phyloP scores from a whole-genome alignment of 2,329 filamentous ascomycete genomes.

The Paraconiothyrium brasiliense region DNA sequence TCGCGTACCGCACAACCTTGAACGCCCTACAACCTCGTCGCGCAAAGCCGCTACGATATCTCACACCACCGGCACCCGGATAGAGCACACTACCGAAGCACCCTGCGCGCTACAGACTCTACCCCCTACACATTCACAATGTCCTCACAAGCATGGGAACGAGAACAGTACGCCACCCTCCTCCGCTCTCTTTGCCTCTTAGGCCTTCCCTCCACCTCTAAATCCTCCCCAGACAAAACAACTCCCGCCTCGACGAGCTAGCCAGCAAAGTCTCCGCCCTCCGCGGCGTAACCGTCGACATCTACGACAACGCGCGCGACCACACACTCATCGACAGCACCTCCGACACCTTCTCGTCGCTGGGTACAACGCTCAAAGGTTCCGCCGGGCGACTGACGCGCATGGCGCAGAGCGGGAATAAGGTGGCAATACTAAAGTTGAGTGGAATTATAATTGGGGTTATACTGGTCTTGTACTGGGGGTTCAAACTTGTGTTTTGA shows the following conservation, averaged over 20 bases:
- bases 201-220: slow-evolving; percentile 15
- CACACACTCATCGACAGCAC: slow-evolving; percentile 90
- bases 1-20: background rate
- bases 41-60: background rate
- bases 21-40: background rate
- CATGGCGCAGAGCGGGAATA: slow-evolving; percentile 92
- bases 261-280: slow-evolving; percentile 90
- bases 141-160: slow-evolving; percentile 20
- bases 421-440: slow-evolving; percentile 88
- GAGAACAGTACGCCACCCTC: slow-evolving; percentile 15
- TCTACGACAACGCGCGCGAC: slow-evolving; percentile 92
- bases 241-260: slow-evolving; percentile 90
- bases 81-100: background rate
- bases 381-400: slow-evolving; percentile 82
- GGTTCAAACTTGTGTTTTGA: slow-evolving; percentile 53
- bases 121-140: slow-evolving; percentile 5
- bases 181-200: background rate
- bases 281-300: slow-evolving; percentile 93
- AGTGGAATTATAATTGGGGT: slow-evolving; percentile 80
- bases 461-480: slow-evolving; percentile 80
- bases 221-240: slow-evolving; percentile 76
- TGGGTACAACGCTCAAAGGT: slow-evolving; percentile 83
- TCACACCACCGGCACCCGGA: background rate
- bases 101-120: background rate
- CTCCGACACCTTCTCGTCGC: slow-evolving; percentile 90